Conservation (phyloP, 2,329 filamentous ascomycete genomes). For the Hymenoscyphus salicellus region DNA sequence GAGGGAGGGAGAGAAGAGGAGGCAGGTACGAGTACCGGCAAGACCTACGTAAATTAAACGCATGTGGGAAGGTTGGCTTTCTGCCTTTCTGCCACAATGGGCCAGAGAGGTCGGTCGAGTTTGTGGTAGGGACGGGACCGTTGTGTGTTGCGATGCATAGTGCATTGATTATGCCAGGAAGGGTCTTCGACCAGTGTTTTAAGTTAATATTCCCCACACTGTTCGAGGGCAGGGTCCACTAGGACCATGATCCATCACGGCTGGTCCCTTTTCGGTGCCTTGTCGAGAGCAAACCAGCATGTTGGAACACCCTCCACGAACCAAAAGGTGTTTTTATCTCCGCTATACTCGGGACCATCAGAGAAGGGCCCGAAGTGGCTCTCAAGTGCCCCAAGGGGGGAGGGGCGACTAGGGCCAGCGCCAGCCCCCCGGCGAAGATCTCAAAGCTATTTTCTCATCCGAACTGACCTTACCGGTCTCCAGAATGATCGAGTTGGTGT, state of each 20-base stretch:
- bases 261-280: slow-evolving; percentile 31
- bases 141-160: slow-evolving; percentile 26
- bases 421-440: slow-evolving; percentile 24
- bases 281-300: slow-evolving; percentile 34
- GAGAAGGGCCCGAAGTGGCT: slow-evolving; percentile 14
- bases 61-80: slow-evolving; percentile 14
- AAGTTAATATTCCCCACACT: slow-evolving; percentile 36
- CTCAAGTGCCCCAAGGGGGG: slow-evolving; percentile 8
- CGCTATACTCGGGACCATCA: not conserved
- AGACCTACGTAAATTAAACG: not conserved
- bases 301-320: slow-evolving; percentile 28
- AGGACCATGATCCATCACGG: slow-evolving; percentile 29
- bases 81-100: slow-evolving; percentile 12
- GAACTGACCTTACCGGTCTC: slow-evolving; percentile 24
- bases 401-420: not conserved
- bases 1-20: slow-evolving; percentile 21
- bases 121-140: slow-evolving; percentile 2
- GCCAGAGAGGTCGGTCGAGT: not conserved
- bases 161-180: slow-evolving; percentile 35
- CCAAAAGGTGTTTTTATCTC: slow-evolving; percentile 13
- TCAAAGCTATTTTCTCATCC: slow-evolving; percentile 30
- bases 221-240: slow-evolving; percentile 20
- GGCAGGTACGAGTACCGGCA: not conserved
- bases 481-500: not conserved
- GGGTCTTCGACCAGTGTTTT: slow-evolving; percentile 36